Evolutionary conservation across 2,329 filamentous ascomycete species (phyloP), one percentile per base, ranked within the genome.

Genomic region (Pseudogymnoascus pannorum): DNA sequence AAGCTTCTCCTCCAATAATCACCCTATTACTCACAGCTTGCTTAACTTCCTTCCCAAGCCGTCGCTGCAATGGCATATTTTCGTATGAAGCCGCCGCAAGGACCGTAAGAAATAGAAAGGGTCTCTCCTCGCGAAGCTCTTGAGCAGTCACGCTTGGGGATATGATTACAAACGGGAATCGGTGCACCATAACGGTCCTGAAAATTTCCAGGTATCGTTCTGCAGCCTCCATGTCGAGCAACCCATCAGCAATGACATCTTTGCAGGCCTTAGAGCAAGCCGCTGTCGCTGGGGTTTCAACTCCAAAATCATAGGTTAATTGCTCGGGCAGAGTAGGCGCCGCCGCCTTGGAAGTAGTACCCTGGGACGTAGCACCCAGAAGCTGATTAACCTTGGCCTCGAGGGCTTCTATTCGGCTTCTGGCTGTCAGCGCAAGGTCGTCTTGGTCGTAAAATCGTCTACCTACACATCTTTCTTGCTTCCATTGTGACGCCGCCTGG

Each of bases 81-180:
- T 72, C 67, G 42, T 70, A 74, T 24, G 69, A 72, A 29, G 59
- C 35, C 14, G 59, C 59, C 3, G 59, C 59, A 60, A 60, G 40
- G 4, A 60, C 48, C 9, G 40, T 14, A 31, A 60, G 59, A 20
- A 60, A 35, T 2, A 60, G 40, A 54, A 60, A 60, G 9, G 59
- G 59, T 8, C 22, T 60, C 6, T 11, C 18, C 29, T 48, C n/a
- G 33, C 72, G 71, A 20, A 76, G 66, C 0, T 70, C 60, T 11
- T 59, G 35, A 2, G 65, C 70, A 2, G 67, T 70, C 9, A 67
- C 62, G 2, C 67, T 54, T 6, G 67, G 62, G 4, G 69, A 62
- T 29, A 76, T 60, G 5, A 74, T 66, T 6, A 75, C 69, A 51
- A 75, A 75, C 4, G 73, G 74, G 33, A 75, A 75, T 62, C 75